Conservation (phyloP, 169 alveolate species). For the Eimeria maxima region DNA sequence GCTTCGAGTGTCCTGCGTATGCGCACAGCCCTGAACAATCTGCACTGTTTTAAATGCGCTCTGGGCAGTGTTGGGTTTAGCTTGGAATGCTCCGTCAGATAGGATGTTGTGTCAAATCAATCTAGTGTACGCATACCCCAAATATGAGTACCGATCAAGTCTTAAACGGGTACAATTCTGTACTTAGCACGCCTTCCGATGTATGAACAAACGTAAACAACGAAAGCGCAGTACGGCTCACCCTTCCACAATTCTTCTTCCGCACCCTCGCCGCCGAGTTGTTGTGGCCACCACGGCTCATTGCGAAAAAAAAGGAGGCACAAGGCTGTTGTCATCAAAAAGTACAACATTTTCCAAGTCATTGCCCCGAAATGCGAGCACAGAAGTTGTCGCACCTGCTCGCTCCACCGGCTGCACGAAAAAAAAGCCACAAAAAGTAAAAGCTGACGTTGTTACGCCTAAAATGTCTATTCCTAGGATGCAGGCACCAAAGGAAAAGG, state of each 20-base stretch:
- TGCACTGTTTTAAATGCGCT: background rate
- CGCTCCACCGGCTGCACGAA: slow-evolving; percentile 83
- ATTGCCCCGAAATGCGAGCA: slow-evolving; percentile 77
- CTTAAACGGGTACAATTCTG: background rate
- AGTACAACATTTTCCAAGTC: slow-evolving; percentile 75
- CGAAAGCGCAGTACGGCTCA: background rate
- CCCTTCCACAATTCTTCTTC: slow-evolving; percentile 79
- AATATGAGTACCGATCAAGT: background rate
- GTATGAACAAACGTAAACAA: too few species aligned
- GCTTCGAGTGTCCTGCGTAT: background rate
- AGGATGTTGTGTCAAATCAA: background rate
- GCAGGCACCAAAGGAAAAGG: background rate
- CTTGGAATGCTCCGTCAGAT: background rate
- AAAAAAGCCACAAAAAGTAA: background rate
- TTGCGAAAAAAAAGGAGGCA: slow-evolving; percentile 65
- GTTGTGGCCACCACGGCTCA: slow-evolving; percentile 83
- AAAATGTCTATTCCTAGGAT: background rate
- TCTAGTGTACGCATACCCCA: background rate
- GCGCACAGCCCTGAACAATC: background rate
- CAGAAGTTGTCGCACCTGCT: slow-evolving; percentile 76
- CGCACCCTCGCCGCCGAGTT: slow-evolving; percentile 81
- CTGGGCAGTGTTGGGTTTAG: background rate
- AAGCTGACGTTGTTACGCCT: background rate
- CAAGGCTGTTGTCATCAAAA: slow-evolving; percentile 50
- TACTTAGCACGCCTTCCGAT: background rate